A percentile compares a stretch with the other conserved stretches of the same genome.
phyloP scores from a whole-genome alignment of 352 stramenopile species.

The Globisporangium cylindrosporum region DNA sequence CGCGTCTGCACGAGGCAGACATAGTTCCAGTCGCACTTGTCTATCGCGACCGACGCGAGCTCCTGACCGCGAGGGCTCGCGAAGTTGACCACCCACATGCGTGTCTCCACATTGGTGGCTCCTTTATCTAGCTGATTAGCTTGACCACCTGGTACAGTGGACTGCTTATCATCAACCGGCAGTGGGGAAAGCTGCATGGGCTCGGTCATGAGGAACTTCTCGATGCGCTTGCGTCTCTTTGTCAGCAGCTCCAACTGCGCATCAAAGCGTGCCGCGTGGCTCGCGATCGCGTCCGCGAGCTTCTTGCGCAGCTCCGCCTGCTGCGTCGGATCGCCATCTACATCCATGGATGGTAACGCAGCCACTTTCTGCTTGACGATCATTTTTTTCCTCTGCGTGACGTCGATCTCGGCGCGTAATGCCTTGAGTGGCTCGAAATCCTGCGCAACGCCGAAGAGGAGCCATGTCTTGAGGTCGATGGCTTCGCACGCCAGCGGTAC shows the following conservation, averaged over 20 bases:
- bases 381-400: constrained; percentile 35
- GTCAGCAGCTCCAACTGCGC: constrained; percentile 33
- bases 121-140: not conserved
- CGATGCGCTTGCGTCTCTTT: constrained; percentile 34
- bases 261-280: constrained; percentile 37
- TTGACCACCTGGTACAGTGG: not conserved
- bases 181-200: constrained; percentile 43
- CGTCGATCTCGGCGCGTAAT: constrained; percentile 32
- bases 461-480: constrained; percentile 50
- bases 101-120: constrained; percentile 33
- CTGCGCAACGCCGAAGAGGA: constrained; percentile 55
- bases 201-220: constrained; percentile 54
- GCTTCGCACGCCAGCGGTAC: constrained; percentile 53
- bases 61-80: constrained; percentile 42
- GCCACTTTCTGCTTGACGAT: constrained; percentile 55
- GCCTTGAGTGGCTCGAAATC: constrained; percentile 53
- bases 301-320: constrained; percentile 58
- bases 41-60: constrained; percentile 44
- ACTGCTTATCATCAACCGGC: constrained; percentile 22
- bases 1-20: constrained; percentile 57
- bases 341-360: constrained; percentile 43
- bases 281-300: constrained; percentile 40
- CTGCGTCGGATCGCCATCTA: constrained; percentile 36
- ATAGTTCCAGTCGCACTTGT: constrained; percentile 65
- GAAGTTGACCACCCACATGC: constrained; percentile 54